A percentile compares a stretch with the other conserved stretches of the same genome.
Conservation (phyloP, 805 yeast genomes). For the Teunomyces tritomae region DNA sequence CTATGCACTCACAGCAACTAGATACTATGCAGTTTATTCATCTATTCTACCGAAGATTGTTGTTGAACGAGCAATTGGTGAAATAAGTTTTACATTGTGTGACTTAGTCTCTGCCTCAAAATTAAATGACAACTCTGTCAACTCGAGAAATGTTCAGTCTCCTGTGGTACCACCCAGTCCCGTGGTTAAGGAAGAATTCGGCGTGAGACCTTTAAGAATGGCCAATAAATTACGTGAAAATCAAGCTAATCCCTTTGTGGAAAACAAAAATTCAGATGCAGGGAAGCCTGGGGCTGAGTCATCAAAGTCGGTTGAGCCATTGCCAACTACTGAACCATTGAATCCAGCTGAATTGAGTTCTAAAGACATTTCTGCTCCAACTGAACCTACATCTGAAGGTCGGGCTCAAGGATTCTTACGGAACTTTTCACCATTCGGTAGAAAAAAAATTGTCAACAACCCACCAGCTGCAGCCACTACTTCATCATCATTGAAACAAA, state of each 20-base stretch:
- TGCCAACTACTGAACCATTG: background rate
- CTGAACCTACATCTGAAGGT: slow-evolving; percentile 4
- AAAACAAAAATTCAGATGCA: background rate
- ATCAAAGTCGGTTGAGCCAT: background rate
- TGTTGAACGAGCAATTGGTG: slow-evolving; percentile 73
- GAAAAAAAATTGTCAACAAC: background rate
- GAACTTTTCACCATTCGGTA: slow-evolving; percentile 13
- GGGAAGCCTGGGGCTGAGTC: background rate
- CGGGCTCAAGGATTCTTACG: slow-evolving; percentile 10
- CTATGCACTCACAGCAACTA: slow-evolving; percentile 70
- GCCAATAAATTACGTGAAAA: slow-evolving; percentile 48
- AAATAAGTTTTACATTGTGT: slow-evolving; percentile 63
- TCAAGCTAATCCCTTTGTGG: slow-evolving; percentile 4
- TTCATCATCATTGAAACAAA: background rate
- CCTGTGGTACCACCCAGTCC: slow-evolving; percentile 4
- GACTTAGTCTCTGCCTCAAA: slow-evolving; percentile 58
- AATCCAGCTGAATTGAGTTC: background rate
- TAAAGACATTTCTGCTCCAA: background rate
- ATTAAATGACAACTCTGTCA: slow-evolving; percentile 22
- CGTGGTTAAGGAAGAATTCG: slow-evolving; percentile 20
- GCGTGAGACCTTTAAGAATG: slow-evolving; percentile 69
- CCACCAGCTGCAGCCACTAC: background rate
- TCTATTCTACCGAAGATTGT: slow-evolving; percentile 67
- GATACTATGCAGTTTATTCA: slow-evolving; percentile 66
- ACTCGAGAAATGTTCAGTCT: slow-evolving; percentile 7